phyloP scores from a whole-genome alignment of 176 grass and related monocot species.

The Musa schizocarpa region DNA sequence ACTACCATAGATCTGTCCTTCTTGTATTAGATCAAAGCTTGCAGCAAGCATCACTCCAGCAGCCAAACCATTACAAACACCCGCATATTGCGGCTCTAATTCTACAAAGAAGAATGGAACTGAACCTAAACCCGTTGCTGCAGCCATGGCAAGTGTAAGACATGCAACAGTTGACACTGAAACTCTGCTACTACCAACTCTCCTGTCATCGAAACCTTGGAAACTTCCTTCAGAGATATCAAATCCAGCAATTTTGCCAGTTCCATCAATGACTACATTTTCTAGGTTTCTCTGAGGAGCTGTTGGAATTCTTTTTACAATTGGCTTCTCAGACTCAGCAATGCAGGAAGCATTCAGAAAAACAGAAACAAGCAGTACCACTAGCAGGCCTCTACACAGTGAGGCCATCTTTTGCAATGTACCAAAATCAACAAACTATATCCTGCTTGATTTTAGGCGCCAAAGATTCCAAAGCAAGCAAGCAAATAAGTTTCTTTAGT shows the following conservation, averaged over 20 bases:
- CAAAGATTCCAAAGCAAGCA: background rate
- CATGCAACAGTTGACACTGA: conserved; percentile 65
- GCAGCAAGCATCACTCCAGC: conserved; percentile 90
- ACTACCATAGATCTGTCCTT: conserved; percentile 72
- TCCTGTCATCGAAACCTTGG: conserved; percentile 3
- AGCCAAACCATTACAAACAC: conserved; percentile 79
- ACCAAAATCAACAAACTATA: background rate
- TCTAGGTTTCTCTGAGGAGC: conserved; percentile 51
- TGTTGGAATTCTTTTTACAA: conserved; percentile 28
- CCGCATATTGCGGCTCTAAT: conserved; percentile 72
- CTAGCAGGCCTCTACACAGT: conserved; percentile 22
- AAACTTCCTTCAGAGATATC: conserved; percentile 10
- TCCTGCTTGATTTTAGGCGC: background rate
- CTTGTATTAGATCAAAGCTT: conserved; percentile 87
- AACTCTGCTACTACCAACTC: conserved; percentile 26
- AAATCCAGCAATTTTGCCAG: conserved; percentile 27
- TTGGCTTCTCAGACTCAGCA: conserved; percentile 44
- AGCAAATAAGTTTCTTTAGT: background rate
- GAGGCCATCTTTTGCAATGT: conserved; percentile 35
- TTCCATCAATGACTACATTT: conserved; percentile 35
- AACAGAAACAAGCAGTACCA: conserved; percentile 34
- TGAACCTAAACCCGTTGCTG: conserved; percentile 62
- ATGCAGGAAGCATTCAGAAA: conserved; percentile 17
- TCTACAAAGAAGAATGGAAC: conserved; percentile 93
- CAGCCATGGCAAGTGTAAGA: conserved; percentile 92